These are phyloP conservation scores for Breviolum minutum DNA, from an alignment of 73 alveolate species.

Conservation along the genomic window DNA sequence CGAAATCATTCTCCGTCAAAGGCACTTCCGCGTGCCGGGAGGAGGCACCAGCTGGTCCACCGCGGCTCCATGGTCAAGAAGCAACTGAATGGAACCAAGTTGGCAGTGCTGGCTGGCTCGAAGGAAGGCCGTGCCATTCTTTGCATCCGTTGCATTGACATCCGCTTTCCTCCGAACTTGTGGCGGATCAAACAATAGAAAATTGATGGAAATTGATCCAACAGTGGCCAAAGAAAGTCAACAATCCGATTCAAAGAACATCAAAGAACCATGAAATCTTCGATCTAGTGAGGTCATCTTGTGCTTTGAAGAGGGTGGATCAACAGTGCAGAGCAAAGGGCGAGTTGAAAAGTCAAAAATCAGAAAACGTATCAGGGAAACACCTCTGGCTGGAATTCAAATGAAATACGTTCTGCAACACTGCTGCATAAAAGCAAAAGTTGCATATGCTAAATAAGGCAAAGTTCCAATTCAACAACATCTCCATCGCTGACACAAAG, in stretches of 20 bases:
- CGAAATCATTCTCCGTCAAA: background rate
- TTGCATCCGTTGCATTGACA: background rate
- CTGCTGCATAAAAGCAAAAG: too few species aligned
- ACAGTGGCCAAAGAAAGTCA: background rate
- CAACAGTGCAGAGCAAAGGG: too few species aligned
- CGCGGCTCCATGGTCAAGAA: background rate
- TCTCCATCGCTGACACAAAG: background rate
- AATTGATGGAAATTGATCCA: too few species aligned
- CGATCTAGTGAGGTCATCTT: background rate
- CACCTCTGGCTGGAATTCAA: too few species aligned
- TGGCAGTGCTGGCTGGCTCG: constrained; percentile 6
- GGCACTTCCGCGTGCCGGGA: too few species aligned
- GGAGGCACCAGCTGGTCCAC: background rate
- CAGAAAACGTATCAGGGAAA: too few species aligned
- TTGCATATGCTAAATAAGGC: too few species aligned
- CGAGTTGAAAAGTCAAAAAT: too few species aligned
- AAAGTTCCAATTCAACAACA: background rate
- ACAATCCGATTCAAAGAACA: background rate
- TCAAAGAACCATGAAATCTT: background rate
- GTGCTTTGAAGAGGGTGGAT: too few species aligned
- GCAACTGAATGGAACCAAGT: background rate
- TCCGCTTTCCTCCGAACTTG: background rate
- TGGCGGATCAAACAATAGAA: too few species aligned
- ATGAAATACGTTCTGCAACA: background rate
- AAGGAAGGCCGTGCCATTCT: background rate